Conservation (phyloP, 352 stramenopile genomes). For the Globisporangium solare region DNA sequence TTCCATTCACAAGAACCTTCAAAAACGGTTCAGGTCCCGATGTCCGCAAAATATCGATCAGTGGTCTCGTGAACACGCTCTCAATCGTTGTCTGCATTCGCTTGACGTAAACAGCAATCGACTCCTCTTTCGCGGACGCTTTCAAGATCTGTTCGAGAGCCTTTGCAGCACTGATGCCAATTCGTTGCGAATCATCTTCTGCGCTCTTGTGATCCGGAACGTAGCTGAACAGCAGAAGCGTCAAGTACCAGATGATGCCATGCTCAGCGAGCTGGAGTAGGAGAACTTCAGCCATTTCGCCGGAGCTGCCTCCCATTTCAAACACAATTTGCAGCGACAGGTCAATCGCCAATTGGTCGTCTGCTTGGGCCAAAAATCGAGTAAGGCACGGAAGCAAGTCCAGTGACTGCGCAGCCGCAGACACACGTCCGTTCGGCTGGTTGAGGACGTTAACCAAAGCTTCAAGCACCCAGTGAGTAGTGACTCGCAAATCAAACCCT, state of each 20-base stretch:
- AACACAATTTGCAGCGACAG: conserved; percentile 79
- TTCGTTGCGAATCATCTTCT: conserved; percentile 49
- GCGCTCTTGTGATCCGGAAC: conserved; percentile 21
- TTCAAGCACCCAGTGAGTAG: conserved; percentile 77
- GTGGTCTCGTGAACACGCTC: conserved; percentile 67
- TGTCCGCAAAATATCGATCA: conserved; percentile 70
- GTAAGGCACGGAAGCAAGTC: conserved; percentile 78
- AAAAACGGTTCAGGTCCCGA: conserved; percentile 63
- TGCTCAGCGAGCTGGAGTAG: conserved; percentile 77
- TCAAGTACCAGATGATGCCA: conserved; percentile 81
- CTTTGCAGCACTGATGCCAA: conserved; percentile 68
- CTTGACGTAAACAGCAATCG: conserved; percentile 71
- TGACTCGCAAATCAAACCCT: conserved; percentile 60
- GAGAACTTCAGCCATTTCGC: conserved; percentile 80
- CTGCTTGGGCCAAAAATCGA: conserved; percentile 61
- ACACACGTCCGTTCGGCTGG: conserved; percentile 75
- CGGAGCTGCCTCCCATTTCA: conserved; percentile 73
- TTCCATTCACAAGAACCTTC: conserved; percentile 63
- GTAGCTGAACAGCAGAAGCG: conserved; percentile 74
- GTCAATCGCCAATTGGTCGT: conserved; percentile 63
- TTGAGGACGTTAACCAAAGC: conserved; percentile 81
- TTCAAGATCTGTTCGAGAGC: conserved; percentile 67
- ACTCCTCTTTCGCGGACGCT: conserved; percentile 63
- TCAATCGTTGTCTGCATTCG: conserved; percentile 84
- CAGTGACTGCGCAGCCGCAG: conserved; percentile 73